Evolutionary conservation across 169 alveolate species (phyloP), one percentile per base, ranked within the genome.

Genomic region (Plasmodium vinckei): DNA sequence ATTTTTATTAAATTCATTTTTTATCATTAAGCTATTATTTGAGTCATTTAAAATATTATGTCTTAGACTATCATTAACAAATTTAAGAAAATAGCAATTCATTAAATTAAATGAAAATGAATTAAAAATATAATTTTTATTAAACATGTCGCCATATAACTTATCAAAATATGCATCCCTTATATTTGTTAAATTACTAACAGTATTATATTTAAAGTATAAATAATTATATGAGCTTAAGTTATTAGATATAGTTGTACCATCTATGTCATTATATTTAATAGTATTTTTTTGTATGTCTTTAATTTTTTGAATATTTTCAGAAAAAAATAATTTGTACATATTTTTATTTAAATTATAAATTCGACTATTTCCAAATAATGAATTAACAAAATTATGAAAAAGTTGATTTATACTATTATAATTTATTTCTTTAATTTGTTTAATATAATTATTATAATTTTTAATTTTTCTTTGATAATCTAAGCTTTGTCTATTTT

Each of bases 51-150:
- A 9, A 33, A 21, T 51, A n/a, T 17, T 17, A 61, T 75, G 23
- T 13, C 23, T 64, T 53, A 75, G 53, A 57, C 65, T 61, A 42
- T 64, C 68, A 15, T 19, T 27, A 63, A 64, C 13, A 67, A 63
- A 75, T 57, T 21, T 61, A 13, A 56, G 23, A 53, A 75, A 75
- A 44, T 75, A 21, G 9, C 73, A 63, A 15, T 75, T 75, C 88
- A 75, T 75, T 21, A 75, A 44, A 75, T 75, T 75, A 49, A 75
- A 67, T 9, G 88, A 75, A 65, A 75, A 75, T 1, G 88, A 64
- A 64, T 75, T 75, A 13, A 75, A 63, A 19, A 75, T 7, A 61
- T 46, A 27, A 75, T 42, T 75, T 17, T 75, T 75, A 75, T 51
- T 63, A 63, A 63, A 75, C n/a, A 64, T 2, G 49, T 75, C 77